phyloP scores from a whole-genome alignment of 2,329 filamentous ascomycete species.

The Sporothrix variecibatus region DNA sequence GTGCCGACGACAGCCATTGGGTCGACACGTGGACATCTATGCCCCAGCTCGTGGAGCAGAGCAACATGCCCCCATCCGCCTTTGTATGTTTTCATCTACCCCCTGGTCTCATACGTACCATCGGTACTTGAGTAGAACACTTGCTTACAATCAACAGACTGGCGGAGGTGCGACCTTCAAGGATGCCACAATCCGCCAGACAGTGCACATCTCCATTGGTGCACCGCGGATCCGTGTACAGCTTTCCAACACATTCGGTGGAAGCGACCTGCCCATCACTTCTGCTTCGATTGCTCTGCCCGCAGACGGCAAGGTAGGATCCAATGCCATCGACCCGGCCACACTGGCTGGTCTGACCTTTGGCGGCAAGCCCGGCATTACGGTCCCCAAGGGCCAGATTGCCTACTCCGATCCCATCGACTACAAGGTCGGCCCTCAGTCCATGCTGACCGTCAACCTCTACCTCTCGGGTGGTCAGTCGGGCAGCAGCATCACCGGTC shows the following conservation, averaged over 20 bases:
- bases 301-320: constrained; percentile 54
- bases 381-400: constrained; percentile 57
- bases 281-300: constrained; percentile 60
- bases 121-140: not conserved
- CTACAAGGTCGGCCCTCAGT: constrained; percentile 52
- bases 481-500: constrained; percentile 60
- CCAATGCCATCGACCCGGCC: constrained; percentile 52
- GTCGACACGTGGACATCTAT: constrained; percentile 66
- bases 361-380: constrained; percentile 50
- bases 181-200: constrained; percentile 67
- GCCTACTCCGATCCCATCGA: constrained; percentile 63
- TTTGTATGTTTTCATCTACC: constrained; percentile 50
- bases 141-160: constrained; percentile 33
- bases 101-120: no score
- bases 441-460: constrained; percentile 59
- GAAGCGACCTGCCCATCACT: constrained; percentile 59
- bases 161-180: constrained; percentile 53
- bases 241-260: constrained; percentile 66
- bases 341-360: constrained; percentile 61
- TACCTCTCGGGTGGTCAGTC: constrained; percentile 60
- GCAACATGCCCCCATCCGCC: constrained; percentile 61
- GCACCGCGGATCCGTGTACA: constrained; percentile 60
- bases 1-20: constrained; percentile 53
- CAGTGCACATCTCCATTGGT: constrained; percentile 60
- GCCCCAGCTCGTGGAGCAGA: constrained; percentile 64